Conservation (phyloP, 2,329 filamentous ascomycete genomes). For the Penicillium freii region DNA sequence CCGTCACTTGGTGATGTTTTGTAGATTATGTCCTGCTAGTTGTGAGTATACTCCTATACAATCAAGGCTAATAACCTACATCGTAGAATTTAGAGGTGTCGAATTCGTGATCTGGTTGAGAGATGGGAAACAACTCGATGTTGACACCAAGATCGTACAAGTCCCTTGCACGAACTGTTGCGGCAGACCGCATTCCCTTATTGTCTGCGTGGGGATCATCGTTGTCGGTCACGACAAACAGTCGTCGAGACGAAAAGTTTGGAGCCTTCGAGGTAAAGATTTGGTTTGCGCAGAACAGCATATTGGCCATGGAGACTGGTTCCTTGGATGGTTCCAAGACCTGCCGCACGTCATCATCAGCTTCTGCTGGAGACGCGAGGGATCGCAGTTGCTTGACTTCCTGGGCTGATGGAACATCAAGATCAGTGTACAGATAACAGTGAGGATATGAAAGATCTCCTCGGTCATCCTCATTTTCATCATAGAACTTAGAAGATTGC, state of each 20-base stretch:
- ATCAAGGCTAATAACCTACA: conserved; percentile 49
- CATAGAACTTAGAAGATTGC: conserved; percentile 74
- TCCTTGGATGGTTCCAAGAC: conserved; percentile 70
- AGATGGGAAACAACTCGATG: conserved; percentile 92
- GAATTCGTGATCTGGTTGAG: conserved; percentile 67
- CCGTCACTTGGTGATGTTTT: conserved; percentile 68
- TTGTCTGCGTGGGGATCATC: conserved; percentile 76
- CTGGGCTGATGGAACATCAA: conserved; percentile 80
- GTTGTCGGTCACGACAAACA: conserved; percentile 96
- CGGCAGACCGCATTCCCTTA: conserved; percentile 70
- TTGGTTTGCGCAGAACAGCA: conserved; percentile 93
- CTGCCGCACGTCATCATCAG: conserved; percentile 68
- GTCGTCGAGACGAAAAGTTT: conserved; percentile 84
- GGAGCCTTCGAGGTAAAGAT: conserved; percentile 93
- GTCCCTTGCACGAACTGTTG: conserved; percentile 87
- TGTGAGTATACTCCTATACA: conserved; percentile 8
- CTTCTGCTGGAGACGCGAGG: conserved; percentile 72
- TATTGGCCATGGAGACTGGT: conserved; percentile 75
- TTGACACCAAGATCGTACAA: conserved; percentile 88
- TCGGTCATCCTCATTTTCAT: conserved; percentile 58
- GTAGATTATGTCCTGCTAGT: conserved; percentile 79
- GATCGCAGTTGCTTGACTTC: conserved; percentile 78
- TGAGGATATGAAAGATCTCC: conserved; percentile 72
- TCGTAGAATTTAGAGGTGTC: conserved; percentile 88
- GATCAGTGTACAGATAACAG: conserved; percentile 85